Percentiles rank a stretch among this genome's conserved stretches.
Conservation (phyloP, 2,329 filamentous ascomycete species). For the Sporothrix brasiliensis region DNA sequence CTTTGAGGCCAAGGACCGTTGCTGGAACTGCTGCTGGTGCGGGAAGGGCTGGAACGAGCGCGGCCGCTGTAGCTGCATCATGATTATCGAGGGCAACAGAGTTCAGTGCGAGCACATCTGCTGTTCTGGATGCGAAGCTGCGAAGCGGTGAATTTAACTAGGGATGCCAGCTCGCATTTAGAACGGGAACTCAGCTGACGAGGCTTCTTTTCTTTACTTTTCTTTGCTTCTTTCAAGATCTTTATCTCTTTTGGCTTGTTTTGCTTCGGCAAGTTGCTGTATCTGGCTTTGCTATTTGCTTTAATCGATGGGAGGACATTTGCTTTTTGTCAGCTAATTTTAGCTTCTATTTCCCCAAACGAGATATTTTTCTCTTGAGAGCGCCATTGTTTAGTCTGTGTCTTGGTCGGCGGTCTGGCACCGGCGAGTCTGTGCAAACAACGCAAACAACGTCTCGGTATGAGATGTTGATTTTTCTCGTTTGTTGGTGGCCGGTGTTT, state of each 20-base stretch:
- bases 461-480: not conserved
- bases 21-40: slow-evolving; percentile 61
- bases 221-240: not conserved
- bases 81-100: slow-evolving; percentile 55
- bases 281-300: not conserved
- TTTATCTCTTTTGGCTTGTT: not conserved
- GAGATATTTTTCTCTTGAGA: not conserved
- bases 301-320: not conserved
- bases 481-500: slow-evolving; percentile 4
- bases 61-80: slow-evolving; percentile 56
- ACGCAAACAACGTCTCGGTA: slow-evolving; percentile 28
- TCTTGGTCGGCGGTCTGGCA: not conserved
- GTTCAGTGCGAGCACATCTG: slow-evolving; percentile 59
- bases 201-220: not conserved
- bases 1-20: slow-evolving; percentile 53
- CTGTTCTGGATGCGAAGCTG: slow-evolving; percentile 53
- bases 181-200: not conserved
- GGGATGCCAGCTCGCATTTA: not conserved
- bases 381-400: not conserved
- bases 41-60: slow-evolving; percentile 56
- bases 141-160: slow-evolving; percentile 11
- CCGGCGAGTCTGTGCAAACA: slow-evolving; percentile 21
- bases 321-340: not conserved
- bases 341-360: not conserved
- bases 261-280: not conserved